Evolutionary conservation across 2,329 filamentous ascomycete species (phyloP).

Genomic region (Clonostachys rhizophaga): DNA sequence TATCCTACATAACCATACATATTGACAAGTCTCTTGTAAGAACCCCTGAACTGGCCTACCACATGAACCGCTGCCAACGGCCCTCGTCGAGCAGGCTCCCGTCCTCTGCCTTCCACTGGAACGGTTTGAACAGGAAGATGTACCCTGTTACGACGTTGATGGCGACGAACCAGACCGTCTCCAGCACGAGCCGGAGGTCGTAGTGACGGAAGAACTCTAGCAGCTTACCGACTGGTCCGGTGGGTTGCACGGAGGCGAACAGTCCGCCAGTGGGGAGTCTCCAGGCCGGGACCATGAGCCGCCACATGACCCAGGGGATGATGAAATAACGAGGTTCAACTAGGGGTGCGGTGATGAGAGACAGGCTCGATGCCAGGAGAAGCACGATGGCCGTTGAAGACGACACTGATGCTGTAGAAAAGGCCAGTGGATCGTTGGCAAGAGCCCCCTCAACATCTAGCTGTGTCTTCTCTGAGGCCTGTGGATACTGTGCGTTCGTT

Average conservation of each 20-base stretch:
- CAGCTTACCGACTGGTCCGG: not conserved
- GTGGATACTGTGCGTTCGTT: slow-evolving; percentile 1
- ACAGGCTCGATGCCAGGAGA: slow-evolving; percentile 67
- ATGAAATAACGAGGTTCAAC: slow-evolving; percentile 97
- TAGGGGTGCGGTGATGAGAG: slow-evolving; percentile 81
- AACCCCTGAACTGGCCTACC: slow-evolving; percentile 35
- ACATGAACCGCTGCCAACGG: slow-evolving; percentile 74
- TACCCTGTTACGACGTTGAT: slow-evolving; percentile 66
- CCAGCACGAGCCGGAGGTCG: slow-evolving; percentile 46
- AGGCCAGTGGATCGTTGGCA: slow-evolving; percentile 13
- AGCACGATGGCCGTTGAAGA: slow-evolving; percentile 52
- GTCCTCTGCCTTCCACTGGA: slow-evolving; percentile 56
- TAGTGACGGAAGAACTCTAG: slow-evolving; percentile 11
- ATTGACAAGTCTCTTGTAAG: too few species aligned
- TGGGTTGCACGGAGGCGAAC: slow-evolving; percentile 2
- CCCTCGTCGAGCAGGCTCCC: slow-evolving; percentile 49
- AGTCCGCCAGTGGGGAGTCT: slow-evolving; percentile 1
- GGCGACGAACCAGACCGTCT: slow-evolving; percentile 64
- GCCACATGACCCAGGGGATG: slow-evolving; percentile 90
- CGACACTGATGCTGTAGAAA: slow-evolving; percentile 22
- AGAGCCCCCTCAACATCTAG: slow-evolving; percentile 7
- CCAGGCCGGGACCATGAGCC: slow-evolving; percentile 66
- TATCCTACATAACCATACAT: too few species aligned
- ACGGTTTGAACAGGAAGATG: slow-evolving; percentile 65
- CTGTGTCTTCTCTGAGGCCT: not conserved